A percentile compares a stretch with the other conserved stretches of the same genome.
phyloP scores from a whole-genome alignment of 345 rosid species.

The Pugionium cornutum region DNA sequence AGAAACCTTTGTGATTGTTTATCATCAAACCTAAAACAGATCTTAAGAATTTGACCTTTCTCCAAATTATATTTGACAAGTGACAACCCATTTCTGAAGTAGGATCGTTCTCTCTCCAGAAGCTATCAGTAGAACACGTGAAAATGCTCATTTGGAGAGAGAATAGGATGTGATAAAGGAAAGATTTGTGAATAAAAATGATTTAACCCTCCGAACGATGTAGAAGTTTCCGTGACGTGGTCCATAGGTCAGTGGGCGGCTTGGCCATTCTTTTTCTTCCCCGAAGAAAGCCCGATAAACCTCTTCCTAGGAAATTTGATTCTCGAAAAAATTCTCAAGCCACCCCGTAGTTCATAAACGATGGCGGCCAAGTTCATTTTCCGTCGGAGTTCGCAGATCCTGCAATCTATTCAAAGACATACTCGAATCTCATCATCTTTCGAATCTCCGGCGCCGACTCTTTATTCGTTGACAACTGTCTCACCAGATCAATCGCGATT shows the following conservation, averaged over 20 bases:
- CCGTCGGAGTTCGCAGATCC: conserved; percentile 58
- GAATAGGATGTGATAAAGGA: too few species aligned
- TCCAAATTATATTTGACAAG: too few species aligned
- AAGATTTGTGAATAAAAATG: too few species aligned
- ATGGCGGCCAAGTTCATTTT: conserved; percentile 63
- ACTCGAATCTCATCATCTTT: conserved; percentile 28
- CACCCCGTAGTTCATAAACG: not conserved
- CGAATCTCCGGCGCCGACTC: conserved; percentile 34
- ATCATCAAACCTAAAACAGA: too few species aligned
- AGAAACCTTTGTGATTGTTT: too few species aligned
- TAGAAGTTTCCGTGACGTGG: conserved; percentile 15
- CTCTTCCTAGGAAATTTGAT: conserved; percentile 27
- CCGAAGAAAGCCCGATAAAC: conserved; percentile 32
- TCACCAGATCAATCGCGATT: conserved; percentile 31
- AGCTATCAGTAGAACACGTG: too few species aligned
- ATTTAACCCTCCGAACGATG: not conserved
- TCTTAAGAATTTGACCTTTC: too few species aligned
- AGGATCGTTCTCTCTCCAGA: too few species aligned
- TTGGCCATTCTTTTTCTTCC: not conserved
- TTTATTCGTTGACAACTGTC: conserved; percentile 36
- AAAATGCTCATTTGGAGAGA: too few species aligned
- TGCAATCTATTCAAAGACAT: conserved; percentile 31
- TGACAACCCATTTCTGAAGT: too few species aligned
- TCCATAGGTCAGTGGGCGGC: too few species aligned
- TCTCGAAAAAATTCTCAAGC: conserved; percentile 1